phyloP scores from a whole-genome alignment of 225 moss, liverwort and hornwort species.

The Polytrichum commune region DNA sequence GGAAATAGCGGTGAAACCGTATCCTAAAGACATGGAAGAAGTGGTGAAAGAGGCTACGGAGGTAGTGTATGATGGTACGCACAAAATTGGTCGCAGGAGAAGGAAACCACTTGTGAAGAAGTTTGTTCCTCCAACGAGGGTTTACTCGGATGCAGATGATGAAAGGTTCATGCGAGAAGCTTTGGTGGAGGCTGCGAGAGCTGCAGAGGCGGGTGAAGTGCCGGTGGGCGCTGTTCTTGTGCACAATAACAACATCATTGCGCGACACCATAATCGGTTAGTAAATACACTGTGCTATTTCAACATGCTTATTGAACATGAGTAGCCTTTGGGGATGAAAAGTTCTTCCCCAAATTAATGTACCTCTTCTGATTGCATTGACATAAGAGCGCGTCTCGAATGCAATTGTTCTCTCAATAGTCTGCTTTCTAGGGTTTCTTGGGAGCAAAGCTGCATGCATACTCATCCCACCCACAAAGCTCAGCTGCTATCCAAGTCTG shows the following conservation, averaged over 20 bases:
- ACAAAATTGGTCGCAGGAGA: not conserved
- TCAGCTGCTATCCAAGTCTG: too few relatives aligned
- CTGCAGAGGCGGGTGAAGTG: slow-evolving; percentile 67
- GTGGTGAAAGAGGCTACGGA: not conserved
- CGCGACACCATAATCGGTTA: slow-evolving; percentile 82
- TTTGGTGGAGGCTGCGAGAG: slow-evolving; percentile 70
- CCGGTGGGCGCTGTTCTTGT: slow-evolving; percentile 90
- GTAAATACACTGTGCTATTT: not conserved
- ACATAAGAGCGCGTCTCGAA: too few relatives aligned
- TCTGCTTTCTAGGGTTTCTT: too few relatives aligned
- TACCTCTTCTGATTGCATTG: too few relatives aligned
- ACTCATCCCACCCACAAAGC: too few relatives aligned
- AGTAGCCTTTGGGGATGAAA: too few relatives aligned
- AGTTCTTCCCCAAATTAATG: too few relatives aligned
- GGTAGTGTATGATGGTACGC: not conserved
- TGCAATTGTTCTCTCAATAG: too few relatives aligned
- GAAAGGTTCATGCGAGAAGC: slow-evolving; percentile 75
- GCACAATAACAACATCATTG: slow-evolving; percentile 64
- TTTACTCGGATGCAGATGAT: slow-evolving; percentile 47
- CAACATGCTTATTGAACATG: too few relatives aligned
- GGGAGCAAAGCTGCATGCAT: too few relatives aligned
- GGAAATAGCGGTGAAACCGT: not conserved
- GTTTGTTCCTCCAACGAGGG: slow-evolving; percentile 16
- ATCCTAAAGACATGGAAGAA: not conserved
- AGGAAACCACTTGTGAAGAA: slow-evolving; percentile 14